These are phyloP conservation scores for Dorcoceras hygrometricum DNA, from an alignment of 257 asterid species.

Conservation along the genomic window DNA sequence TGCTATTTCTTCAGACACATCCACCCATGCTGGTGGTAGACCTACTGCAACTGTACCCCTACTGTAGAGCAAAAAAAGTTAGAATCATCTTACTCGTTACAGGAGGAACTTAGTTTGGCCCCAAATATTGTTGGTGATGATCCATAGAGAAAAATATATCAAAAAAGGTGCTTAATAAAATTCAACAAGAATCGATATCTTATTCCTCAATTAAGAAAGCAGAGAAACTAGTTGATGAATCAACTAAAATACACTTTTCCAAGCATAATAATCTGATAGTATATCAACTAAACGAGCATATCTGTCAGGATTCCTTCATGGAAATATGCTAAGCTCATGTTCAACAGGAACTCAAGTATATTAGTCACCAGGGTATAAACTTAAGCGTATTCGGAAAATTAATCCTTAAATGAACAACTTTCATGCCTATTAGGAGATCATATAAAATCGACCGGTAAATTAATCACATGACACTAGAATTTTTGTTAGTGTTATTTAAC, in stretches of 20 bases:
- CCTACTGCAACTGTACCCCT: conserved; percentile 86
- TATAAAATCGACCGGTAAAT: background rate
- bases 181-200: background rate
- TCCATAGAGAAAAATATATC: conserved; percentile 9
- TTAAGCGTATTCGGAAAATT: background rate
- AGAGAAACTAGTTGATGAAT: background rate
- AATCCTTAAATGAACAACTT: background rate
- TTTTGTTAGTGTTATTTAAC: background rate
- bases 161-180: conserved; percentile 18
- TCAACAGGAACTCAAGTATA: background rate
- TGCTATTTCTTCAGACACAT: conserved; percentile 88
- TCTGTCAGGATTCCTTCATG: background rate
- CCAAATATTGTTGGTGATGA: background rate
- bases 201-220: background rate
- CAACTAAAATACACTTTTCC: background rate
- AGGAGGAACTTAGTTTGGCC: conserved; percentile 7
- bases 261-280: background rate
- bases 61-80: conserved; percentile 39
- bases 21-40: conserved; percentile 98
- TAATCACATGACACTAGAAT: background rate
- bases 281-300: background rate
- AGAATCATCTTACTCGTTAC: conserved; percentile 14
- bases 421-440: background rate
- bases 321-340: background rate
- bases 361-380: background rate